These are phyloP conservation scores for Chloranthus sessilifolius DNA, from an alignment of 164 flowering plant species.

Conservation along the genomic window DNA sequence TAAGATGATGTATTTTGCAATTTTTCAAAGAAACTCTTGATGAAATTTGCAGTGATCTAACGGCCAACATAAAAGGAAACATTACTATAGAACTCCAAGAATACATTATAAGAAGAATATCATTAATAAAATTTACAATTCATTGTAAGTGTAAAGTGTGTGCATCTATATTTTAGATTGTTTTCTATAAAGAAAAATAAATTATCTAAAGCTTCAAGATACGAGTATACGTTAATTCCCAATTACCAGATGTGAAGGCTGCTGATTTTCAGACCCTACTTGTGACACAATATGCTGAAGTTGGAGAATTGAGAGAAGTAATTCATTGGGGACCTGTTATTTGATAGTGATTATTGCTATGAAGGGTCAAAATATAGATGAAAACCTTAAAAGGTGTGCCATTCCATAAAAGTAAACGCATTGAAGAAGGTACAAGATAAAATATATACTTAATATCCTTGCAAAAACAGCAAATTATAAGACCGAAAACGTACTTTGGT, in stretches of 20 bases:
- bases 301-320: conserved; percentile 15
- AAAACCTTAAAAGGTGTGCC: conserved; percentile 49
- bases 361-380: conserved; percentile 67
- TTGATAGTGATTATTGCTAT: conserved; percentile 40
- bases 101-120: neutral
- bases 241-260: conserved; percentile 24
- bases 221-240: neutral
- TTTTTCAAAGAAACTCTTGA: neutral
- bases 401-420: conserved; percentile 21
- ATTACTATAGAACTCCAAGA: neutral
- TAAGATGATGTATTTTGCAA: too few species aligned
- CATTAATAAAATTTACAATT: neutral
- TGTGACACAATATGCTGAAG: conserved; percentile 6
- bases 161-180: neutral
- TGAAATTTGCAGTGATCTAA: too few species aligned
- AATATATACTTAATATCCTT: neutral
- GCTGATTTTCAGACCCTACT: conserved; percentile 7
- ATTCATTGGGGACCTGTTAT: conserved; percentile 54
- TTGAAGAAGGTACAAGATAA: neutral
- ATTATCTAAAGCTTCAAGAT: neutral
- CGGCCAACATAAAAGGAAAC: neutral
- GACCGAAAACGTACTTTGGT: conserved; percentile 39
- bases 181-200: neutral
- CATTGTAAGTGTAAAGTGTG: neutral
- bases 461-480: neutral